Conservation (phyloP, 176 grass and related monocot genomes). For the Chrysopogon serrulatus region DNA sequence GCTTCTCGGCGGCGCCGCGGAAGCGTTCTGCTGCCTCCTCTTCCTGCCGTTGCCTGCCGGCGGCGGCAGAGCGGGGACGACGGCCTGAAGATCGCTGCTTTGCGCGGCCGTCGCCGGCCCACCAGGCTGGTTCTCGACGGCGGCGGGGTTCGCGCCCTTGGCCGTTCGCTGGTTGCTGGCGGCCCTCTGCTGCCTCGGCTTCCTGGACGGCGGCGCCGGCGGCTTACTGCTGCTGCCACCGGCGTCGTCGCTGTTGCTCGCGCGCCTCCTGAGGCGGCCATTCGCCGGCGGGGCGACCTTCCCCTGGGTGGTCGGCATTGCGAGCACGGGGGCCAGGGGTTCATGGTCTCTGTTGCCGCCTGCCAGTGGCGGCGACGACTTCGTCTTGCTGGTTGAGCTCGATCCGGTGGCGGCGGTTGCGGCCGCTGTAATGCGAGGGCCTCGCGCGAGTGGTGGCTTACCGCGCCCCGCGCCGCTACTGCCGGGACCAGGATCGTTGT, state of each 20-base stretch:
- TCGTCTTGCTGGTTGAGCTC: not conserved
- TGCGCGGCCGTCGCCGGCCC: not conserved
- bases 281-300: not conserved
- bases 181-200: not conserved
- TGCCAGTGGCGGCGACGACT: not conserved
- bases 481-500: not conserved
- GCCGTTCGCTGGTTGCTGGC: not conserved
- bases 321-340: conserved; percentile 21
- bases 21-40: not conserved
- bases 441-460: not conserved
- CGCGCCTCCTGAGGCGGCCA: conserved; percentile 17
- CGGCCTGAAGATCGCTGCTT: not conserved
- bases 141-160: not conserved
- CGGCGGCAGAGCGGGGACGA: not conserved
- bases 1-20: not conserved
- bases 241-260: not conserved
- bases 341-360: not conserved
- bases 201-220: not conserved
- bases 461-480: not conserved
- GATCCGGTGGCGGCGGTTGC: not conserved
- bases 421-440: not conserved
- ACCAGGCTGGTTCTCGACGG: not conserved
- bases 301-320: conserved; percentile 13
- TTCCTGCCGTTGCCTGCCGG: not conserved
- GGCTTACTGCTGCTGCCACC: not conserved